A percentile compares a stretch with the other conserved stretches of the same genome.
phyloP scores from a whole-genome alignment of 768 basidiomycete genomes.

The Hirschioporus abietinus region DNA sequence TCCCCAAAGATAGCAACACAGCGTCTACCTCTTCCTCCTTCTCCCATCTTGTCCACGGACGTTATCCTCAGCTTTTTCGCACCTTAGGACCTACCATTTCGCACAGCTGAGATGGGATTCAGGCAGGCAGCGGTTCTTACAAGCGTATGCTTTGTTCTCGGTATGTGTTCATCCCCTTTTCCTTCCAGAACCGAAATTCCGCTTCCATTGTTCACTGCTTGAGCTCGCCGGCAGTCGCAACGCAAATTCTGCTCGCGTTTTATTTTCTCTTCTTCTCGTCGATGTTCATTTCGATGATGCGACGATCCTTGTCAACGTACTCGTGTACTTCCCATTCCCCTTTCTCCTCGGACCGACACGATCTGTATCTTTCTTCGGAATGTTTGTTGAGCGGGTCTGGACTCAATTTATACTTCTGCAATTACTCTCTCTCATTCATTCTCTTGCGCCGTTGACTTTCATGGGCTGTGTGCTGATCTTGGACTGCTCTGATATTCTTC shows the following conservation, averaged over 20 bases:
- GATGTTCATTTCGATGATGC: neutral
- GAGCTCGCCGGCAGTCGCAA: neutral
- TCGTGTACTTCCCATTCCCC: neutral
- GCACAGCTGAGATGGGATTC: constrained; percentile 64
- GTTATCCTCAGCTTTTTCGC: constrained; percentile 6
- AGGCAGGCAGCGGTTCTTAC: constrained; percentile 83
- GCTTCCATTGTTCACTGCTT: neutral
- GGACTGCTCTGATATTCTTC: constrained; percentile 6
- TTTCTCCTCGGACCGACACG: neutral
- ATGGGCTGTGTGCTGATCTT: neutral
- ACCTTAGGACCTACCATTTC: constrained; percentile 6
- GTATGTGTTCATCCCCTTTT: constrained; percentile 36
- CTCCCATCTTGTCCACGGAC: constrained; percentile 11
- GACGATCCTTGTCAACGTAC: neutral
- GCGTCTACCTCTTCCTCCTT: constrained; percentile 15
- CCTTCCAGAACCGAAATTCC: neutral
- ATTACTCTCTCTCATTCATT: neutral
- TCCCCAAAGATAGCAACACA: constrained; percentile 12
- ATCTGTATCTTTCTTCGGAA: neutral
- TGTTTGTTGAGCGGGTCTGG: neutral
- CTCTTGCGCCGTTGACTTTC: constrained; percentile 1
- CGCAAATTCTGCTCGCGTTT: neutral
- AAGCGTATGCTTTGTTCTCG: constrained; percentile 86
- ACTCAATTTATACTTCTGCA: neutral
- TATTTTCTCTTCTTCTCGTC: neutral